A percentile compares a stretch with the other conserved stretches of the same genome.
Evolutionary conservation across 805 yeast genomes (phyloP).

Genomic region (Helenozyma rhizophorensis): DNA sequence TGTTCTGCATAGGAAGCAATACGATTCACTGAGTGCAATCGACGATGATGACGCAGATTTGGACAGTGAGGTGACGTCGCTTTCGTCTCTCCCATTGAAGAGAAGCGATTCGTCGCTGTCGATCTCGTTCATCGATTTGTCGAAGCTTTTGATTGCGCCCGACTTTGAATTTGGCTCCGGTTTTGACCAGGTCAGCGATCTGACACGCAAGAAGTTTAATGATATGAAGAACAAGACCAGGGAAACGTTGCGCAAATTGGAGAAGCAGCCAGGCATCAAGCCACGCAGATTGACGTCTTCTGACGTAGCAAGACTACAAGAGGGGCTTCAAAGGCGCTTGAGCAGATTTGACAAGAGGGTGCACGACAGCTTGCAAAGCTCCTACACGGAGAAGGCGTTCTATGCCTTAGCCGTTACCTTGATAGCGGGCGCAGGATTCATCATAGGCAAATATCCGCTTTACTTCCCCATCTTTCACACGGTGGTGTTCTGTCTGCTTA

Average conservation of each 20-base stretch:
- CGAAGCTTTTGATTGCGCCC: slow-evolving; percentile 33
- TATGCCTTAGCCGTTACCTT: slow-evolving; percentile 69
- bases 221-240: slow-evolving; percentile 34
- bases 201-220: slow-evolving; percentile 31
- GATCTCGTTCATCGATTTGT: slow-evolving; percentile 31
- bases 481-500: slow-evolving; percentile 49
- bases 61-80: neutral
- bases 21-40: neutral
- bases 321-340: slow-evolving; percentile 26
- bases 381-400: slow-evolving; percentile 64
- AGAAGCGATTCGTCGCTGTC: slow-evolving; percentile 19
- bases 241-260: slow-evolving; percentile 25
- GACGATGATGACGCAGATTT: slow-evolving; percentile 7
- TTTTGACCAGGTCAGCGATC: slow-evolving; percentile 30
- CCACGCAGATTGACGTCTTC: slow-evolving; percentile 6
- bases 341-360: slow-evolving; percentile 34
- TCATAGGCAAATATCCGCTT: slow-evolving; percentile 74
- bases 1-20: too few species aligned
- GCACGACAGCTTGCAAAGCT: slow-evolving; percentile 29
- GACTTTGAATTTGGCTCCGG: slow-evolving; percentile 43
- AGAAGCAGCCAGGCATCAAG: slow-evolving; percentile 4
- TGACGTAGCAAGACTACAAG: slow-evolving; percentile 31
- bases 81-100: slow-evolving; percentile 1
- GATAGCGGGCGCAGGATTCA: slow-evolving; percentile 66
- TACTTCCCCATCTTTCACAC: slow-evolving; percentile 78